Percentiles rank a stretch among this genome's conserved stretches.
Conservation (phyloP, 2,329 filamentous ascomycete genomes). For the Ilyonectria destructans region DNA sequence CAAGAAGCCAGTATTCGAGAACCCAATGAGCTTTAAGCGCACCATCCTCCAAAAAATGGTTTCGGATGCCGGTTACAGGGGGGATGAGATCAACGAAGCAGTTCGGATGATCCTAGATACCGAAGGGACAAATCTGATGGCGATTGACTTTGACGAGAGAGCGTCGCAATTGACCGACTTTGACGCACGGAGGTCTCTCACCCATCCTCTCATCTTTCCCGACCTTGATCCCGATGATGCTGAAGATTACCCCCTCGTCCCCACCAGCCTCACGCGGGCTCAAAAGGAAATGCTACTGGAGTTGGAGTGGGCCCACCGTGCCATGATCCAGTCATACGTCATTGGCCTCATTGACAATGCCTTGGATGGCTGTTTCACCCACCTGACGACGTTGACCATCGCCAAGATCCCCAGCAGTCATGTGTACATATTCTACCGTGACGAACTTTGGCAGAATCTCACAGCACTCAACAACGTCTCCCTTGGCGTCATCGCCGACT, state of each 20-base stretch:
- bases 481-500: slow-evolving; percentile 77
- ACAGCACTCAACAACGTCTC: slow-evolving; percentile 69
- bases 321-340: slow-evolving; percentile 78
- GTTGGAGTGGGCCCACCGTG: slow-evolving; percentile 78
- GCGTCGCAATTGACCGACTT: slow-evolving; percentile 33
- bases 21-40: slow-evolving; percentile 51
- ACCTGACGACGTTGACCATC: slow-evolving; percentile 74
- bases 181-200: slow-evolving; percentile 34
- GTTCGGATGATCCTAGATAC: slow-evolving; percentile 55
- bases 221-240: slow-evolving; percentile 45
- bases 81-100: slow-evolving; percentile 52
- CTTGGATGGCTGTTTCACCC: slow-evolving; percentile 62
- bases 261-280: slow-evolving; percentile 70
- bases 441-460: slow-evolving; percentile 75
- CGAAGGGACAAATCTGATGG: slow-evolving; percentile 51
- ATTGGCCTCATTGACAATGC: slow-evolving; percentile 76
- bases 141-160: slow-evolving; percentile 55
- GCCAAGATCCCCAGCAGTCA: slow-evolving; percentile 77
- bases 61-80: slow-evolving; percentile 55
- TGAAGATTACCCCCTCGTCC: slow-evolving; percentile 61
- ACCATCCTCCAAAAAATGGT: slow-evolving; percentile 57
- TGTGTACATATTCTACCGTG: slow-evolving; percentile 68
- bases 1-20: slow-evolving; percentile 44
- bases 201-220: slow-evolving; percentile 25
- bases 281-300: slow-evolving; percentile 80